Base-by-base conservation (phyloP, 1,139 yeast species). In the Suhomyces ambrosiae region DNA sequence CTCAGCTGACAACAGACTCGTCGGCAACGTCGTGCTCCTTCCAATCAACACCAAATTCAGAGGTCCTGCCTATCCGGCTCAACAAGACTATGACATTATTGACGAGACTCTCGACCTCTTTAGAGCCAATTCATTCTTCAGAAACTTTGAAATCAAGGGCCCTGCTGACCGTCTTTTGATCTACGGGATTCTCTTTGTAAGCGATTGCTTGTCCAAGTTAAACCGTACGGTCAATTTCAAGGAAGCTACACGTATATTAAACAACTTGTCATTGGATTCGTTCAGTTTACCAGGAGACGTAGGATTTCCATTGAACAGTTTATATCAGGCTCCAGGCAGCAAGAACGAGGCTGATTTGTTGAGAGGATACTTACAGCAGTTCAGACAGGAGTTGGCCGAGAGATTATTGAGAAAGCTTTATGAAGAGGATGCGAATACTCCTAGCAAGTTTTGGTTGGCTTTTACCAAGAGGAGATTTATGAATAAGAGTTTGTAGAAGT, bases 271-370 rank as follows among this genome's bases (percentile, higher is more conserved):
- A 2, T 74, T 92, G 44, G 97, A 92, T 50, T 81, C 82, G 56
- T 92, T 92, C 58, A 74, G 92, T 15, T 76, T 94, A 45, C 99
- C 99, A 0, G 99, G 99, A 12, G 97, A 92, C 47, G 82, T 92
- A 13, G 89, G 92, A 11, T 92, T 92, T 71, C 97, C 97, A 9
- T 71, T 92, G 61, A 90, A 90, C 63, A 75, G 89, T 1, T 74
- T 92, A 40, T 92, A 89, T 59, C 74, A 76, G 40, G 78, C 96
- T 4, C 94, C 97, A 11, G 66, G 72, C 27, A 86, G 82, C 53
- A 80, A 82, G 50, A 73, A 74, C 41, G 96, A 89, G 44, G 82
- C 82, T 35, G 95, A 90, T 38, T 68, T 88, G 40, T 75, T 94
- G 59, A 78, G 94, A 52, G 72, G 79, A 21, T 92, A 92, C 60